Percentiles rank a stretch among this genome's conserved stretches.
phyloP scores from a whole-genome alignment of 225 moss, liverwort and hornwort species.

The Marchantia polymorpha region DNA sequence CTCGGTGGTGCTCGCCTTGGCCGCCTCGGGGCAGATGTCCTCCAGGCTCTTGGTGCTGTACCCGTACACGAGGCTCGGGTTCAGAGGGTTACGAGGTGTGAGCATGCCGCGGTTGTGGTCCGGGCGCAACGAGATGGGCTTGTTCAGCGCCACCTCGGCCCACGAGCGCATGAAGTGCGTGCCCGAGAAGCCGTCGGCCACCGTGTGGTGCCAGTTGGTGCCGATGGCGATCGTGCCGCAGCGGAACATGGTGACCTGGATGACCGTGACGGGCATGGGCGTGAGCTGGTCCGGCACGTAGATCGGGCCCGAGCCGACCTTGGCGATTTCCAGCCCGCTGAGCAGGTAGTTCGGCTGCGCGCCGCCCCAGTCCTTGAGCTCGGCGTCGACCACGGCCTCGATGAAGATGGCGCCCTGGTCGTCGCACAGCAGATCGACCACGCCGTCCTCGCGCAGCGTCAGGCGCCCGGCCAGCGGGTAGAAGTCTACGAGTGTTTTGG shows the following conservation, averaged over 20 bases:
- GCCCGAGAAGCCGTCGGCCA: conserved; percentile 39
- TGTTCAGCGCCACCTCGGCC: conserved; percentile 30
- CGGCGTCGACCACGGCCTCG: conserved; percentile 28
- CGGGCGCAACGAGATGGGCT: conserved; percentile 27
- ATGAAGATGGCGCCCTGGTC: conserved; percentile 29
- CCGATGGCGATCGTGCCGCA: conserved; percentile 34
- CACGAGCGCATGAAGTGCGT: conserved; percentile 41
- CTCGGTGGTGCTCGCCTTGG: conserved; percentile 13
- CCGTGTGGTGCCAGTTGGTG: conserved; percentile 42
- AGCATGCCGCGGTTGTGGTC: conserved; percentile 20
- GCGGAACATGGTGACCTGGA: conserved; percentile 32
- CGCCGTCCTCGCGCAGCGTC: conserved; percentile 25
- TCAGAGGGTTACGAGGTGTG: conserved; percentile 13
- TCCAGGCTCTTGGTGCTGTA: conserved; percentile 26
- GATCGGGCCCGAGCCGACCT: conserved; percentile 28
- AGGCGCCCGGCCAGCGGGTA: conserved; percentile 39
- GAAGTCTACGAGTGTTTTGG: conserved; percentile 40
- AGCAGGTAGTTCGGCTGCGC: conserved; percentile 28
- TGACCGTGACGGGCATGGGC: conserved; percentile 32
- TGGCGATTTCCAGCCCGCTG: conserved; percentile 26
- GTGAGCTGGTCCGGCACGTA: conserved; percentile 36
- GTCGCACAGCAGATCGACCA: conserved; percentile 38
- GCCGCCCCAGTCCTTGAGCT: conserved; percentile 26
- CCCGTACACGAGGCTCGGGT: conserved; percentile 34
- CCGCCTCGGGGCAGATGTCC: background rate